A percentile compares a stretch with the other conserved stretches of the same genome.
Conservation (phyloP, 139 green algal species). For the Coccomyxa sp. region DNA sequence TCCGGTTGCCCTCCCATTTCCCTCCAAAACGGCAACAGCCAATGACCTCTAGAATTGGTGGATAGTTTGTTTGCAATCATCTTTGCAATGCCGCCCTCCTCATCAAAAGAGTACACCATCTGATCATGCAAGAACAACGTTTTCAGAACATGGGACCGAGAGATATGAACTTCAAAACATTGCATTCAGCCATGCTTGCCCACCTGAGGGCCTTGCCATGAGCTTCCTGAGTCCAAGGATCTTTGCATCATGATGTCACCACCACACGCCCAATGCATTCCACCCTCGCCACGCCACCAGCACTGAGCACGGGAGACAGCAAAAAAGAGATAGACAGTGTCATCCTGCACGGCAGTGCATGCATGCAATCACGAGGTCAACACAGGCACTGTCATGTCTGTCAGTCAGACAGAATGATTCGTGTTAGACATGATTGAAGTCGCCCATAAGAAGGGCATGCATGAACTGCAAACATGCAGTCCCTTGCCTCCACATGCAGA, state of each 20-base stretch:
- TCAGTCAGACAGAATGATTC: not conserved
- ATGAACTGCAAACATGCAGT: not conserved
- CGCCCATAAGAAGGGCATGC: not conserved
- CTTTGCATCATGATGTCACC: not conserved
- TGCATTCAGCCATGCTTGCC: not conserved
- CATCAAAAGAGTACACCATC: constrained; percentile 8
- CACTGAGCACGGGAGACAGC: not conserved
- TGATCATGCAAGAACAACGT: not conserved
- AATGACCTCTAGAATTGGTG: not conserved
- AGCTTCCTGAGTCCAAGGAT: not conserved
- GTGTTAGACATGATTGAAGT: not conserved
- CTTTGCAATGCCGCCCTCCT: constrained; percentile 12
- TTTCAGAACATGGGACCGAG: not conserved
- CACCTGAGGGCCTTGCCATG: not conserved
- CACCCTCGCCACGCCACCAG: not conserved
- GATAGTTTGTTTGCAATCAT: constrained; percentile 12
- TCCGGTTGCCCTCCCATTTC: constrained; percentile 5
- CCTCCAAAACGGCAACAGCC: constrained; percentile 17
- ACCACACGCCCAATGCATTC: not conserved
- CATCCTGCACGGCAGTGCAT: not conserved
- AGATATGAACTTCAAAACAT: not conserved
- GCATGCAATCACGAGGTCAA: not conserved
- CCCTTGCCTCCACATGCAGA: not conserved
- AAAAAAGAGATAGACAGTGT: not conserved
- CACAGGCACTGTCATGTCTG: not conserved